Percentiles rank a stretch among this genome's conserved stretches.
These are phyloP conservation scores for Leptosphaerulina australis DNA, from an alignment of 2,329 filamentous ascomycete genomes.

Conservation along the genomic window DNA sequence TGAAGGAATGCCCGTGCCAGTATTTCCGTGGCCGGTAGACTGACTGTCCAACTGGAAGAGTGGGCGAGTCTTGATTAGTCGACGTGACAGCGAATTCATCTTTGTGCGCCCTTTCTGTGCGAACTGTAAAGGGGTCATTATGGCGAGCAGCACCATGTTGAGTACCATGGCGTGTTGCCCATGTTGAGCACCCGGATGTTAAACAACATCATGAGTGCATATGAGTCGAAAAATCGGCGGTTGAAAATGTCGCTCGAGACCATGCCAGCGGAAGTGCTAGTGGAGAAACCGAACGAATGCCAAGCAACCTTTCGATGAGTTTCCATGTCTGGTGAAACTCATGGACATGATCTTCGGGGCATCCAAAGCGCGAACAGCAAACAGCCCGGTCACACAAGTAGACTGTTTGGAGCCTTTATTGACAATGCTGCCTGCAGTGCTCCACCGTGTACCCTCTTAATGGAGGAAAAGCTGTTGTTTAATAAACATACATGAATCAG, in stretches of 20 bases:
- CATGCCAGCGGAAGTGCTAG: not conserved
- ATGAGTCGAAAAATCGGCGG: conserved; percentile 9
- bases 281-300: not conserved
- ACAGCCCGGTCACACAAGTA: not conserved
- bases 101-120: conserved; percentile 2
- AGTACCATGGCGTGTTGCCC: no score
- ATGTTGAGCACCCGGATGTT: no score
- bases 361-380: conserved; percentile 2
- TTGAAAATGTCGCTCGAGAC: not conserved
- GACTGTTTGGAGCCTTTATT: not conserved
- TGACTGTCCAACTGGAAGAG: not conserved
- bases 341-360: not conserved
- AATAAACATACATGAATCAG: conserved; percentile 3
- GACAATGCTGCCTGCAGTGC: not conserved
- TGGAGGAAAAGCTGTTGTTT: no score
- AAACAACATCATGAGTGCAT: conserved; percentile 4
- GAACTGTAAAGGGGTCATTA: not conserved
- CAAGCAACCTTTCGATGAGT: conserved; percentile 11
- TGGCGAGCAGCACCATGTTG: no score
- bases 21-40: not conserved
- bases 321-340: conserved; percentile 9
- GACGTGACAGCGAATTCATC: not conserved
- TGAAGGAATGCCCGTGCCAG: not conserved
- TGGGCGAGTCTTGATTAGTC: not conserved
- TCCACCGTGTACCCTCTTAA: not conserved